A percentile compares a stretch with the other conserved stretches of the same genome.
Evolutionary conservation across 441 rosid species (phyloP).

Genomic region (Brassica hybrid): DNA sequence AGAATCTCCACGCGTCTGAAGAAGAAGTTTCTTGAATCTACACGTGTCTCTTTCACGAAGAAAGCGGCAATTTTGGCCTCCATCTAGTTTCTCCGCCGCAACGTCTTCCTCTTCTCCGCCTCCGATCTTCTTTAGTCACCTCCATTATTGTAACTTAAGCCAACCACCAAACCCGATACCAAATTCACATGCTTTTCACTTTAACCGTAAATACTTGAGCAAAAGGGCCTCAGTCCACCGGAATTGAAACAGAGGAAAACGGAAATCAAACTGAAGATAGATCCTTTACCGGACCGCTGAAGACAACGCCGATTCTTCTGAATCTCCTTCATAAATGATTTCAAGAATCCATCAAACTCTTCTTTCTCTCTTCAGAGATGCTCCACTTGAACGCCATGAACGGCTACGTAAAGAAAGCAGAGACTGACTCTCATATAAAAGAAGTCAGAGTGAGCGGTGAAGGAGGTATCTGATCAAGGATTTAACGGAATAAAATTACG

Average conservation of each 20-base stretch:
- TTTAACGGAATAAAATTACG: neutral
- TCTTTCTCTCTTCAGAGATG: neutral
- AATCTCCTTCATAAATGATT: neutral
- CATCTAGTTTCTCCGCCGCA: neutral
- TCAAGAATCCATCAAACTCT: neutral
- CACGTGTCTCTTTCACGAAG: neutral
- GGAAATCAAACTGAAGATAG: neutral
- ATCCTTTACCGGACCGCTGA: neutral
- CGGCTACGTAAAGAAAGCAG: neutral
- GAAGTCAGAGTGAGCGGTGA: neutral
- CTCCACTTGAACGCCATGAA: too few relatives aligned
- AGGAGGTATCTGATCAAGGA: neutral
- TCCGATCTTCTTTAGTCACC: neutral
- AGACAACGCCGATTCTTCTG: neutral
- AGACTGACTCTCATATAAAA: neutral
- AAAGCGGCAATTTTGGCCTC: neutral
- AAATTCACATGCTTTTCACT: neutral
- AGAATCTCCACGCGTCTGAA: neutral
- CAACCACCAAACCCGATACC: neutral
- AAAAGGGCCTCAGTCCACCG: neutral
- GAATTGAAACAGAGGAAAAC: neutral
- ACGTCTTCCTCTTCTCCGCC: neutral
- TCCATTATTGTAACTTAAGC: neutral
- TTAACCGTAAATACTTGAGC: constrained; percentile 1
- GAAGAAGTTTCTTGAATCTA: neutral